Conservation (phyloP, 78 protist species). For the Polysphondylium violaceum region DNA sequence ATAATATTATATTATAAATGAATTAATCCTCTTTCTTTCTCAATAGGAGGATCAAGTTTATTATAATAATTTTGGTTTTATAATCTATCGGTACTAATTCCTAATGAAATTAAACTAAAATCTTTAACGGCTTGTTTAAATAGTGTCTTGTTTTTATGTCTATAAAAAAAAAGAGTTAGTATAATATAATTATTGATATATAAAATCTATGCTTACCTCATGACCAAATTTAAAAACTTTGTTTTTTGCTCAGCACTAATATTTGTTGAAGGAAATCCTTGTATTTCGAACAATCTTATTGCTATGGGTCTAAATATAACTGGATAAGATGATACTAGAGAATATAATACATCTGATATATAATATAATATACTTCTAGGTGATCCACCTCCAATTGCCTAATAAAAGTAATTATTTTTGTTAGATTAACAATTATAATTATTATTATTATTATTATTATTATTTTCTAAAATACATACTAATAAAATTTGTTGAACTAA, state of each 20-base stretch:
- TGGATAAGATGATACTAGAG: slow-evolving; percentile 7
- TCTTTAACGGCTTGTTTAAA: slow-evolving; percentile 2
- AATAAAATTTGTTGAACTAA: slow-evolving; percentile 23
- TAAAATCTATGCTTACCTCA: too few relatives aligned
- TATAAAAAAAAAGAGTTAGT: too few relatives aligned
- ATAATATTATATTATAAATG: too few relatives aligned
- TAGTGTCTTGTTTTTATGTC: slow-evolving; percentile 11
- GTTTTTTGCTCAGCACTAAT: slow-evolving; percentile 23
- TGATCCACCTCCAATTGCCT: slow-evolving; percentile 46
- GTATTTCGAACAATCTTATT: neutral
- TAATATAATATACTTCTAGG: slow-evolving; percentile 8
- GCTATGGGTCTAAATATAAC: slow-evolving; percentile 47
- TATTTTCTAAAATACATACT: too few relatives aligned
- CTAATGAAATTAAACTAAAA: slow-evolving; percentile 33
- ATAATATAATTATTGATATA: too few relatives aligned
- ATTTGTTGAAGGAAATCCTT: slow-evolving; percentile 48
- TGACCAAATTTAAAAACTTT: slow-evolving; percentile 25
- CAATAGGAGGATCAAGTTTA: too few relatives aligned
- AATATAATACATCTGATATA: slow-evolving; percentile 2
- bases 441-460: too few relatives aligned
- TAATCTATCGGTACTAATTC: neutral
- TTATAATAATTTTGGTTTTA: neutral
- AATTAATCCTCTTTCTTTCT: too few relatives aligned
- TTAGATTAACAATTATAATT: too few relatives aligned
- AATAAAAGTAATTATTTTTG: too few relatives aligned